phyloP scores from a whole-genome alignment of 225 moss, liverwort and hornwort genomes.

The Bryum argenteum region DNA sequence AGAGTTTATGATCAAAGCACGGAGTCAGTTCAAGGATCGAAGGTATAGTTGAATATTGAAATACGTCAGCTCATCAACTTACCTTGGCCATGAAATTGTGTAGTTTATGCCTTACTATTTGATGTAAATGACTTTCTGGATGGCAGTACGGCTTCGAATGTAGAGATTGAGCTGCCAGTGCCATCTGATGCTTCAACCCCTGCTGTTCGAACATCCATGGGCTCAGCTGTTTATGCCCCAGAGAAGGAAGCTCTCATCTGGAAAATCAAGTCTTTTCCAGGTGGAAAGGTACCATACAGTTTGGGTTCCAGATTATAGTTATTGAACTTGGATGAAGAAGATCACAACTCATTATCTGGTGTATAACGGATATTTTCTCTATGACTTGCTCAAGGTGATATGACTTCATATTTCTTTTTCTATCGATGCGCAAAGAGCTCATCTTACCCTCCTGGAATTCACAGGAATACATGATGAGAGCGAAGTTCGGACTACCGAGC shows the following conservation, averaged over 20 bases:
- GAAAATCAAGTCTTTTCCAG: constrained; percentile 97
- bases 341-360: not conserved
- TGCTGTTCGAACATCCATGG: constrained; percentile 89
- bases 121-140: constrained; percentile 19
- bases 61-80: not conserved
- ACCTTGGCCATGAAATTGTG: constrained; percentile 18
- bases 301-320: not conserved
- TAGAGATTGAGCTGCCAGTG: constrained; percentile 94
- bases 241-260: constrained; percentile 90
- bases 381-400: not conserved
- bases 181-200: constrained; percentile 95
- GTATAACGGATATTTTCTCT: too few relatives aligned
- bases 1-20: constrained; percentile 96
- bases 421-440: not conserved
- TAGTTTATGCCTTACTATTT: constrained; percentile 8
- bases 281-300: constrained; percentile 73
- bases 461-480: constrained; percentile 91
- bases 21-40: constrained; percentile 96
- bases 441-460: constrained; percentile 3
- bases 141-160: constrained; percentile 89
- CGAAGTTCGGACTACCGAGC: constrained; percentile 92
- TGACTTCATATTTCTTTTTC: constrained; percentile 5
- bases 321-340: not conserved
- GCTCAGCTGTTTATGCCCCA: constrained; percentile 90
- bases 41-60: constrained; percentile 50